Evolutionary conservation across 2,329 filamentous ascomycete species (phyloP).

Genomic region (Arthrobotrys sphaeroides): DNA sequence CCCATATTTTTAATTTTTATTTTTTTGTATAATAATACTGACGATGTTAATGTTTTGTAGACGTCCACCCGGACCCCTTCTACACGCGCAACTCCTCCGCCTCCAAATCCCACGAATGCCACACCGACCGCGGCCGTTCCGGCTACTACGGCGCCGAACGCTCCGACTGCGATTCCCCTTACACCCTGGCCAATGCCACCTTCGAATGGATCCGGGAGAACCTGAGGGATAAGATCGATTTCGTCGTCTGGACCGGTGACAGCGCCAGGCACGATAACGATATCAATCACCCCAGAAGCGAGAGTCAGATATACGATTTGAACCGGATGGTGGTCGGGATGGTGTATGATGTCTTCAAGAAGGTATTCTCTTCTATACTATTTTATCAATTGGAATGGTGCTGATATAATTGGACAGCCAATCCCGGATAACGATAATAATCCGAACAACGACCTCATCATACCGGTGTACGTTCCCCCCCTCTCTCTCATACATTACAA

Average conservation of each 20-base stretch:
- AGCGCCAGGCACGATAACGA: conserved; percentile 90
- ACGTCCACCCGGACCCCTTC: conserved; percentile 89
- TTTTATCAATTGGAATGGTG: background rate
- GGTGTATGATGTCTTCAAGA: conserved; percentile 77
- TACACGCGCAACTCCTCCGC: conserved; percentile 76
- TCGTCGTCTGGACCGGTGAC: conserved; percentile 92
- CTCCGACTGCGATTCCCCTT: conserved; percentile 86
- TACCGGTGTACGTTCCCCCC: conserved; percentile 66
- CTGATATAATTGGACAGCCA: conserved; percentile 32
- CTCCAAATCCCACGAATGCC: conserved; percentile 78
- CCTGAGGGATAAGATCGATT: conserved; percentile 81
- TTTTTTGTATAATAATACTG: conserved; percentile 20
- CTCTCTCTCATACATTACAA: background rate
- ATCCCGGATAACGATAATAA: conserved; percentile 61
- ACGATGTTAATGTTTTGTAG: conserved; percentile 63
- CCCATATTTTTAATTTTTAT: conserved; percentile 31
- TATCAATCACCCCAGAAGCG: conserved; percentile 77
- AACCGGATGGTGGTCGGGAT: conserved; percentile 80
- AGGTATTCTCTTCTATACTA: conserved; percentile 53
- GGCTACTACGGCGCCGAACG: conserved; percentile 86
- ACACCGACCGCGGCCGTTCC: conserved; percentile 78
- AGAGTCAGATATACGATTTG: conserved; percentile 77
- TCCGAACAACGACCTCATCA: conserved; percentile 69
- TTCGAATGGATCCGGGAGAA: conserved; percentile 87
- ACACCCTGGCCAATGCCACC: conserved; percentile 83